Evolutionary conservation across 129 eudicot genomes (phyloP), one percentile per base, ranked within the genome.

Genomic region (Chrysanthemum makinoi): DNA sequence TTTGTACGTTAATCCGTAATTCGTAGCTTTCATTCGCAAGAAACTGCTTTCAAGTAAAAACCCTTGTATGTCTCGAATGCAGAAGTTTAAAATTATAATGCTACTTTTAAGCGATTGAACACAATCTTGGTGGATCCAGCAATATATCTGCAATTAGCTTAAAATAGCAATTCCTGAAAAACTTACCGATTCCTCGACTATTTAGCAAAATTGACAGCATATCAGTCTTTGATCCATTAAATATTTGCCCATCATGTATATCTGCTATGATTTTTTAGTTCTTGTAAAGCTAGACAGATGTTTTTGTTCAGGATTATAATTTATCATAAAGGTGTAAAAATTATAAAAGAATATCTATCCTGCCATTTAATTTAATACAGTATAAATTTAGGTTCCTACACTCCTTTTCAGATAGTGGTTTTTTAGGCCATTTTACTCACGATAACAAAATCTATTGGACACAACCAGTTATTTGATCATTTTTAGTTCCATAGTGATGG

Each of bases 121-220:
- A n/a, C 15, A 64, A 28, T 61, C 50, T 9, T 16, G 39, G 46
- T 35, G 65, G 24, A 59, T 19, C 35, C 17, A 22, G 44, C 65
- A 59, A 59, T 59, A 59, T 59, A 9, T 59, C 65, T 20, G 65
- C 16, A 22, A 24, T 59, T 59, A 24, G 44, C 65, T 56, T 22
- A 8, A 56, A 68, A 19, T 66, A 75, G 30, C 24, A 22, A 39
- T 35, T 35, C 46, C 46, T 6, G 46, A 52, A 52, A 52, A 52
- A 13, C 6, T 52, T 19, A 52, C 19, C 0, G 57, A 15, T 15
- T 11, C 19, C 6, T 52, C 15, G 8, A 15, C 19, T 52, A 39
- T 2, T 15, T 14, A 52, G n/a, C 18, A 5, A 13, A 52, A 15
- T 52, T 52, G 17, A 52, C 57, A 3, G 46, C 7, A 17, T 50